Conservation (phyloP, 2,329 filamentous ascomycete species). For the Orbilia oligospora region DNA sequence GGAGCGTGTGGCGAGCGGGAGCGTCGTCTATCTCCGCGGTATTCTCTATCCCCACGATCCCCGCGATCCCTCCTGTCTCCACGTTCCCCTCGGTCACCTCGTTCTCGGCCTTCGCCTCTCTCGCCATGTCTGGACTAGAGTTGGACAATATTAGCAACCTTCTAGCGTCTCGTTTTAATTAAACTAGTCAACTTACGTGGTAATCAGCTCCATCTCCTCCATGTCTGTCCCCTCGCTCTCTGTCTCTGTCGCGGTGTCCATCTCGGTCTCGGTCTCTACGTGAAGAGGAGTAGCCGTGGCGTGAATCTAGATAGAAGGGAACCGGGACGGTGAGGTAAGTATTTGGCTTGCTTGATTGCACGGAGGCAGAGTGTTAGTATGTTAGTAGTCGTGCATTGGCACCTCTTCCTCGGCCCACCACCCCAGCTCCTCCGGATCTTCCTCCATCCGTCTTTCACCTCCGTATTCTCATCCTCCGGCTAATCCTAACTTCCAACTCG, state of each 20-base stretch:
- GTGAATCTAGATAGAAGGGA: constrained; percentile 58
- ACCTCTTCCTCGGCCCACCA: constrained; percentile 13
- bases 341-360: constrained; percentile 57
- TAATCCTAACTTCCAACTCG: neutral
- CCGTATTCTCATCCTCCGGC: neutral
- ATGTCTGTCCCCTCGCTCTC: constrained; percentile 52
- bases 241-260: constrained; percentile 59
- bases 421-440: neutral
- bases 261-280: constrained; percentile 60
- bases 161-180: neutral
- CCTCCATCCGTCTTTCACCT: neutral
- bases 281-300: constrained; percentile 59
- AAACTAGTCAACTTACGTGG: constrained; percentile 29
- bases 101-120: constrained; percentile 61
- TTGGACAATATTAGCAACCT: constrained; percentile 35
- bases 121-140: constrained; percentile 63
- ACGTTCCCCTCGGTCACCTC: constrained; percentile 66
- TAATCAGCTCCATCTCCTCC: constrained; percentile 47
- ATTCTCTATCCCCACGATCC: constrained; percentile 66
- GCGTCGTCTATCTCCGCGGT: constrained; percentile 69
- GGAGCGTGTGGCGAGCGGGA: constrained; percentile 65
- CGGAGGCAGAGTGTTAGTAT: constrained; percentile 51
- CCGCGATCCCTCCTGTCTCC: constrained; percentile 65
- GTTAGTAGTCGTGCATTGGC: constrained; percentile 30
- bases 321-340: constrained; percentile 58